Percentiles rank a stretch among this genome's conserved stretches.
These are phyloP conservation scores for Avena sativa DNA, from an alignment of 176 grass and related monocot species.

Conservation along the genomic window DNA sequence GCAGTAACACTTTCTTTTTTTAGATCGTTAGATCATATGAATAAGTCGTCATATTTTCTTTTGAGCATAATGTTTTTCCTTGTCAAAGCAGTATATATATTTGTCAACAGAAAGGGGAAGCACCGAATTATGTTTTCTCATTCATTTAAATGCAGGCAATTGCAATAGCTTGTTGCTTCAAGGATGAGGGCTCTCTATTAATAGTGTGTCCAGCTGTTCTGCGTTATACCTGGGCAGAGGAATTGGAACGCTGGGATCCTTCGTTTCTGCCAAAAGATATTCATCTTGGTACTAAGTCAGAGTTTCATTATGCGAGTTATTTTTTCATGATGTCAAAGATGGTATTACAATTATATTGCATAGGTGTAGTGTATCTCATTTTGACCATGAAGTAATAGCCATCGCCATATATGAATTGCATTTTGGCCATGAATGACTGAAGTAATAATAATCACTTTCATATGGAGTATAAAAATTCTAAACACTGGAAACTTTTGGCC, in stretches of 20 bases:
- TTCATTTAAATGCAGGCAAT: conserved; percentile 77
- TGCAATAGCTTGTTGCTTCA: conserved; percentile 91
- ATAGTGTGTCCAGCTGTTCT: conserved; percentile 90
- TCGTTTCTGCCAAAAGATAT: conserved; percentile 94
- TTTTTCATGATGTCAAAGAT: conserved; percentile 31
- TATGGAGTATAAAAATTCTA: neutral
- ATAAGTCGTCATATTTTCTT: conserved; percentile 21
- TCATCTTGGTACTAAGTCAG: conserved; percentile 81
- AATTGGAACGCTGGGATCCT: conserved; percentile 91
- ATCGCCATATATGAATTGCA: conserved; percentile 34
- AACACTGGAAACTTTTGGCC: neutral
- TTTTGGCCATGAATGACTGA: too few relatives aligned
- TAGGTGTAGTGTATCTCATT: conserved; percentile 26
- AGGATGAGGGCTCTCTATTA: conserved; percentile 77
- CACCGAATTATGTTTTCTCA: conserved; percentile 30
- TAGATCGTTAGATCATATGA: conserved; percentile 19
- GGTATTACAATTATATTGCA: conserved; percentile 9
- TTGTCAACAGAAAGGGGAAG: neutral
- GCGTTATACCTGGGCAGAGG: conserved; percentile 92
- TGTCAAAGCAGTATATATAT: conserved; percentile 23
- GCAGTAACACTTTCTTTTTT: conserved; percentile 14
- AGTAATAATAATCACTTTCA: too few relatives aligned
- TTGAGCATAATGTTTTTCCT: neutral
- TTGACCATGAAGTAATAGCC: conserved; percentile 7
- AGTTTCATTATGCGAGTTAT: conserved; percentile 12